A percentile compares a stretch with the other conserved stretches of the same genome.
Evolutionary conservation across 2,329 filamentous ascomycete genomes (phyloP).

Genomic region (Stachybotrys chartarum): DNA sequence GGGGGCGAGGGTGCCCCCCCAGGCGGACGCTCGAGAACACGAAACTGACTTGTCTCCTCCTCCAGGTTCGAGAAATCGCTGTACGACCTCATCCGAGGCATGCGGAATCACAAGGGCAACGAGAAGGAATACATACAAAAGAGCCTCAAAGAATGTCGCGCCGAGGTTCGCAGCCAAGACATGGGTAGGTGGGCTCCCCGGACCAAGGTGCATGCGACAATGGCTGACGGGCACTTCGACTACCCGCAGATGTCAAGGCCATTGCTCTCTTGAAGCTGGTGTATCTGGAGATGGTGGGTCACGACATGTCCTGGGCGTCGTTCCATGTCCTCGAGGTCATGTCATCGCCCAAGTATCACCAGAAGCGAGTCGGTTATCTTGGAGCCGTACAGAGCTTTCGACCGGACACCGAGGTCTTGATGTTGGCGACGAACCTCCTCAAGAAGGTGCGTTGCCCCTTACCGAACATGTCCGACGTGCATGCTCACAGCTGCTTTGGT

Average conservation of each 20-base stretch:
- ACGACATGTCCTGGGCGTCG: conserved; percentile 99
- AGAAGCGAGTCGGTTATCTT: conserved; percentile 92
- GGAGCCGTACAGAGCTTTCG: conserved; percentile 95
- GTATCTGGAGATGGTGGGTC: conserved; percentile 97
- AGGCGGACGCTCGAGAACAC: conserved; percentile 24
- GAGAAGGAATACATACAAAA: conserved; percentile 94
- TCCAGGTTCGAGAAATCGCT: conserved; percentile 97
- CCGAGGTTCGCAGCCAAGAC: conserved; percentile 86
- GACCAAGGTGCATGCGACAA: too few relatives aligned
- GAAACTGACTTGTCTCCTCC: conserved; percentile 12
- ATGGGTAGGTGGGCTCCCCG: conserved; percentile 56
- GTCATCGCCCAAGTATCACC: conserved; percentile 89
- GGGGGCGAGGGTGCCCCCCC: conserved; percentile 40
- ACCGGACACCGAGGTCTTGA: conserved; percentile 90
- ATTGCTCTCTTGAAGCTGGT: conserved; percentile 92
- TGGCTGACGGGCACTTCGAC: too few relatives aligned
- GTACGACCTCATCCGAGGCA: conserved; percentile 94
- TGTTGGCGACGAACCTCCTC: conserved; percentile 92
- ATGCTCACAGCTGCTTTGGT: neutral
- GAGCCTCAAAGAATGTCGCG: conserved; percentile 88
- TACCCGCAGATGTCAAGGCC: conserved; percentile 73
- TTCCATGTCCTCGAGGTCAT: conserved; percentile 99
- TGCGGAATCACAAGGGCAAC: conserved; percentile 90
- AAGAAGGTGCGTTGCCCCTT: conserved; percentile 61
- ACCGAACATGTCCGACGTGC: neutral